Evolutionary conservation across 768 basidiomycete species (phyloP), one percentile per base, ranked within the genome.

Genomic region (Russula lepida): DNA sequence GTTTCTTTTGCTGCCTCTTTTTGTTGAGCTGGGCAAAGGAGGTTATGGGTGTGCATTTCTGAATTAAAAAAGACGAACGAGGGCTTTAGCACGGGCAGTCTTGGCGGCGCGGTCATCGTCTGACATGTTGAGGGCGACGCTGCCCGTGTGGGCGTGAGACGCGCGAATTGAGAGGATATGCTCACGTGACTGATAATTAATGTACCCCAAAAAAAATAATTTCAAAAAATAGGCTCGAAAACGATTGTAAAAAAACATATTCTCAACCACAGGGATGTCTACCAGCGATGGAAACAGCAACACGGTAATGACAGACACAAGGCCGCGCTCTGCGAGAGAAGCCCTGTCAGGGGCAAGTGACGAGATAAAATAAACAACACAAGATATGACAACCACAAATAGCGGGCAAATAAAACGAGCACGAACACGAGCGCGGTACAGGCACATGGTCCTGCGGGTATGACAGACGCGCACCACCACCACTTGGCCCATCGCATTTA

Each of bases 21-120:
- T 88, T 89, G 79, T 91, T 89, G 71, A 92, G 79, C 89, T 92
- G 72, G 33, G 41, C 44, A 53, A 57, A 50, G n/a, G 54, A 55
- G 17, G 37, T 27, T 59, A 32, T 49, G 37, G 43, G 7, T 25
- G 5, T n/a, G 27, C n/a, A n/a, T n/a, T 44, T 47, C 48, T 17
- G 57, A 44, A 35, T 15, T 15, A 21, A 32, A 39, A 41, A 28
- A 25, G 32, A 72, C 80, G 60, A 71, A 92, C 91, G 82, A 93
- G 69, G 52, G 88, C 89, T 72, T 88, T 89, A 58, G 88, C 91
- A 64, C 91, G 82, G 3, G 91, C 91, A 58, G 90, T 82, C 73
- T 88, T 91, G 17, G 82, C 83, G 56, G 88, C 88, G 63, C 90
- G 82, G 63, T 92, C 91, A 61, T 85, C 84, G 68, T 89, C 89